phyloP scores from a whole-genome alignment of 805 yeast genomes.

The Wickerhamiella cacticola region DNA sequence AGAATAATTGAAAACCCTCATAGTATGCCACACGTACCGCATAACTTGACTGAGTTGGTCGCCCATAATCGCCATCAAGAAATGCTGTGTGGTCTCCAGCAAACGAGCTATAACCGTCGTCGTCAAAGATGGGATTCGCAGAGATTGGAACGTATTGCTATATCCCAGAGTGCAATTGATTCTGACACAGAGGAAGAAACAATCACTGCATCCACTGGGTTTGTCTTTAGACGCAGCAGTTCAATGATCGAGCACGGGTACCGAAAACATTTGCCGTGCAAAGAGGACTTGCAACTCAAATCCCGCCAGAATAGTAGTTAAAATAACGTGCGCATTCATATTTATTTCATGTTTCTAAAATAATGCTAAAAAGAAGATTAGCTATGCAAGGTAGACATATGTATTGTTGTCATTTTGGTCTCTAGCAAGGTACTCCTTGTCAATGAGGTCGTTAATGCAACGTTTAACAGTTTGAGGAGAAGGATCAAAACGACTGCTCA shows the following conservation, averaged over 20 bases:
- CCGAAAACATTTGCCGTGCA: not conserved
- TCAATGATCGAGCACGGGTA: not conserved
- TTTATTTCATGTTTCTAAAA: not conserved
- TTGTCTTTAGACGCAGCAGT: not conserved
- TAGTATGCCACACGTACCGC: slow-evolving; percentile 10
- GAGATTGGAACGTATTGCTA: not conserved
- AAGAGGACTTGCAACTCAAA: not conserved
- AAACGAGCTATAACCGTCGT: slow-evolving; percentile 11
- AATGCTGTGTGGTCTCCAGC: slow-evolving; percentile 4
- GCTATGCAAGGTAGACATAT: slow-evolving; percentile 18
- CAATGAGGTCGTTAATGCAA: slow-evolving; percentile 74
- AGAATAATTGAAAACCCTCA: slow-evolving; percentile 12
- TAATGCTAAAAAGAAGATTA: not conserved
- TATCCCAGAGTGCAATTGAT: slow-evolving; percentile 2
- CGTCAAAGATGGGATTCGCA: slow-evolving; percentile 5
- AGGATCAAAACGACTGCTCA: slow-evolving; percentile 71
- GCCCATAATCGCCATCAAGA: slow-evolving; percentile 13
- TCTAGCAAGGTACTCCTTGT: slow-evolving; percentile 71
- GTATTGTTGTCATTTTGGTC: slow-evolving; percentile 34
- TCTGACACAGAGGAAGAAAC: slow-evolving; percentile 1
- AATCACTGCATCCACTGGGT: not conserved
- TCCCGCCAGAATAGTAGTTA: slow-evolving; percentile 1
- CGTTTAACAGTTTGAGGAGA: slow-evolving; percentile 72
- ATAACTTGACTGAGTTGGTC: slow-evolving; percentile 5
- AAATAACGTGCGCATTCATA: not conserved